Conservation (phyloP, 768 basidiomycete genomes). For the Boletus coccyginus region DNA sequence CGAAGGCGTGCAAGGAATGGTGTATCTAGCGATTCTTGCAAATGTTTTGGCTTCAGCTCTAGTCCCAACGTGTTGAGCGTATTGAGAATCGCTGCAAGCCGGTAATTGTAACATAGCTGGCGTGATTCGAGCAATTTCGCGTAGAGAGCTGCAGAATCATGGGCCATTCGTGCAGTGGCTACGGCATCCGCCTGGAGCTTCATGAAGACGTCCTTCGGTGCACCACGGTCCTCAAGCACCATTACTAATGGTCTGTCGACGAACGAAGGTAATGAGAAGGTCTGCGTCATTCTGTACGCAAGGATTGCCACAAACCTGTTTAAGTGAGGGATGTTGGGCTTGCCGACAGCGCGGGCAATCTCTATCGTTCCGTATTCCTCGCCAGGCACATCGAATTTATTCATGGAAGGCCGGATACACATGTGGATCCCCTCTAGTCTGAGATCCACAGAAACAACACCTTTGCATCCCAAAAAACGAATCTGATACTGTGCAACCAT, state of each 20-base stretch:
- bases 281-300: background rate
- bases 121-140: slow-evolving; percentile 48
- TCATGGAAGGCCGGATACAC: slow-evolving; percentile 71
- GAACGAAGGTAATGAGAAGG: background rate
- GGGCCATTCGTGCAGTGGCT: slow-evolving; percentile 54
- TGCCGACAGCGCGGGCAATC: slow-evolving; percentile 62
- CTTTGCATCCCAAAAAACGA: slow-evolving; percentile 81
- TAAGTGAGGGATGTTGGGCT: slow-evolving; percentile 61
- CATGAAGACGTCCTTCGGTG: slow-evolving; percentile 54
- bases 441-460: slow-evolving; percentile 70
- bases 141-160: slow-evolving; percentile 53
- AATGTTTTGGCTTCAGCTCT: slow-evolving; percentile 39
- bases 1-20: slow-evolving; percentile 58
- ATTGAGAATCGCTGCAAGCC: slow-evolving; percentile 49
- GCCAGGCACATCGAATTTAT: slow-evolving; percentile 60
- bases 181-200: slow-evolving; percentile 63
- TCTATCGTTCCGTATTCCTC: slow-evolving; percentile 61
- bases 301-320: slow-evolving; percentile 63
- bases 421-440: slow-evolving; percentile 55
- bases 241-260: slow-evolving; percentile 62
- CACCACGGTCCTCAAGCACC: slow-evolving; percentile 75
- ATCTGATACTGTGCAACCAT: slow-evolving; percentile 61
- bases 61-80: slow-evolving; percentile 47
- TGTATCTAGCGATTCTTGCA: slow-evolving; percentile 42
- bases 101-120: slow-evolving; percentile 44